Percentiles rank a stretch among this genome's conserved stretches.
Evolutionary conservation across 2,329 filamentous ascomycete species (phyloP).

Genomic region (Sporothrix phasma): DNA sequence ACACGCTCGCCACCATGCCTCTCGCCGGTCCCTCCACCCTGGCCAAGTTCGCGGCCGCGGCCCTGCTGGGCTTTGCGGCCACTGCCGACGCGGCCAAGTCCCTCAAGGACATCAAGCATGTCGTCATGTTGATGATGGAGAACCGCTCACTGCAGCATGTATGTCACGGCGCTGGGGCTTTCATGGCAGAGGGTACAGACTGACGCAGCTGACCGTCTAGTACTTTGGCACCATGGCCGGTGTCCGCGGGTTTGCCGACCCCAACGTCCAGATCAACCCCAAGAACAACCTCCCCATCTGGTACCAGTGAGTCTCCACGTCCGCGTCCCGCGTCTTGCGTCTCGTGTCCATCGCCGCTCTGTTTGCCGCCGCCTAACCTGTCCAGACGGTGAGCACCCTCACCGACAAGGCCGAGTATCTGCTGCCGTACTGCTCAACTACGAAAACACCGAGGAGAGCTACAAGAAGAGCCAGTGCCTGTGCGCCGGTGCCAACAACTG

Average conservation of each 20-base stretch:
- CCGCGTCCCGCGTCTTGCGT: background rate
- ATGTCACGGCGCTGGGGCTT: slow-evolving; percentile 9
- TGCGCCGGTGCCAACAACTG: slow-evolving; percentile 42
- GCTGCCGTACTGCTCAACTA: slow-evolving; percentile 45
- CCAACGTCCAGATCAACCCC: slow-evolving; percentile 40
- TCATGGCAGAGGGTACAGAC: no score
- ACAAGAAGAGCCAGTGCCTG: slow-evolving; percentile 42
- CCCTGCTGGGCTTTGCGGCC: slow-evolving; percentile 19
- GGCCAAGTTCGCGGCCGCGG: slow-evolving; percentile 14
- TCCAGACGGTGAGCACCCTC: slow-evolving; percentile 28
- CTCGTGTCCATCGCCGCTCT: background rate
- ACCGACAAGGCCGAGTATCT: slow-evolving; percentile 34
- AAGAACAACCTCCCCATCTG: slow-evolving; percentile 36
- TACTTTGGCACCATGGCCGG: slow-evolving; percentile 46
- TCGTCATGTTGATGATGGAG: slow-evolving; percentile 48
- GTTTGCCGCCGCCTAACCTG: background rate
- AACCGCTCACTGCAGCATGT: slow-evolving; percentile 28
- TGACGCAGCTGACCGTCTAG: slow-evolving; percentile 25
- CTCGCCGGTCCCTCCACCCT: slow-evolving; percentile 7
- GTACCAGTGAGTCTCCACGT: slow-evolving; percentile 34
- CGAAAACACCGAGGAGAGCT: slow-evolving; percentile 30
- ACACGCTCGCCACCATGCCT: background rate
- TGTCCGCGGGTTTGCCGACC: slow-evolving; percentile 44
- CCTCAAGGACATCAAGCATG: slow-evolving; percentile 43
- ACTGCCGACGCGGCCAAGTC: slow-evolving; percentile 27